Percentiles rank a stretch among this genome's conserved stretches.
Evolutionary conservation across 768 basidiomycete species (phyloP).

Genomic region (Lactarius deliciosus): DNA sequence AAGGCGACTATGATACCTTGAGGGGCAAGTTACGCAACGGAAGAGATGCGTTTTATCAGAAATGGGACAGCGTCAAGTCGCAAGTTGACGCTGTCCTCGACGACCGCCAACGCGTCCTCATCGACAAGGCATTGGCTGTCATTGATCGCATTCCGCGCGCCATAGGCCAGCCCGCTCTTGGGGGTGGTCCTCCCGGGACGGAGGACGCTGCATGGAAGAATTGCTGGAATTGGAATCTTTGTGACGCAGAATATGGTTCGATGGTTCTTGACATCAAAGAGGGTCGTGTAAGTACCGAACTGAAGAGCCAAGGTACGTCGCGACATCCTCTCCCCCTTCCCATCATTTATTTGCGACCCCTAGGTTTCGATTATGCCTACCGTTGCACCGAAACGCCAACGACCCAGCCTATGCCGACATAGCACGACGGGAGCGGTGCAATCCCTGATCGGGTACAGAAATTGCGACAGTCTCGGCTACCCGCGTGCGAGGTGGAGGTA

Average conservation of each 20-base stretch:
- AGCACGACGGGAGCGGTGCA: slow-evolving; percentile 1
- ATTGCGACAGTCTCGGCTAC: not conserved
- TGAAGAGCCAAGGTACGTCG: slow-evolving; percentile 82
- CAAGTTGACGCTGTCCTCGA: slow-evolving; percentile 93
- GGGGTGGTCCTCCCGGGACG: slow-evolving; percentile 45
- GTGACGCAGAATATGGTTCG: slow-evolving; percentile 91
- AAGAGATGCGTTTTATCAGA: slow-evolving; percentile 81
- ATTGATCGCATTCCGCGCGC: slow-evolving; percentile 73
- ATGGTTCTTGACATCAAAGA: slow-evolving; percentile 89
- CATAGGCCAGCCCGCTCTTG: slow-evolving; percentile 45
- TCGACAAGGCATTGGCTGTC: slow-evolving; percentile 87
- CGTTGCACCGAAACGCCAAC: slow-evolving; percentile 63
- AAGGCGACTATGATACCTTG: slow-evolving; percentile 85
- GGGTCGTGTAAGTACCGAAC: slow-evolving; percentile 86
- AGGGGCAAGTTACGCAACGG: slow-evolving; percentile 74
- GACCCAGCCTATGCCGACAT: slow-evolving; percentile 58
- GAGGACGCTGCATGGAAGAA: slow-evolving; percentile 99
- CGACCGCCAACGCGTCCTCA: slow-evolving; percentile 79
- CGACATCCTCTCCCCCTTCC: slow-evolving; percentile 11
- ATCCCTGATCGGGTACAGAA: not conserved
- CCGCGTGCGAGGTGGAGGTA: not conserved
- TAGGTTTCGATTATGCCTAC: slow-evolving; percentile 96
- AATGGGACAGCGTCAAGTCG: slow-evolving; percentile 89
- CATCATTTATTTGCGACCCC: not conserved
- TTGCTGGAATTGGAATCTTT: slow-evolving; percentile 98